Conservation (phyloP, 2,329 filamentous ascomycete genomes). For the Botrytis paeoniae region DNA sequence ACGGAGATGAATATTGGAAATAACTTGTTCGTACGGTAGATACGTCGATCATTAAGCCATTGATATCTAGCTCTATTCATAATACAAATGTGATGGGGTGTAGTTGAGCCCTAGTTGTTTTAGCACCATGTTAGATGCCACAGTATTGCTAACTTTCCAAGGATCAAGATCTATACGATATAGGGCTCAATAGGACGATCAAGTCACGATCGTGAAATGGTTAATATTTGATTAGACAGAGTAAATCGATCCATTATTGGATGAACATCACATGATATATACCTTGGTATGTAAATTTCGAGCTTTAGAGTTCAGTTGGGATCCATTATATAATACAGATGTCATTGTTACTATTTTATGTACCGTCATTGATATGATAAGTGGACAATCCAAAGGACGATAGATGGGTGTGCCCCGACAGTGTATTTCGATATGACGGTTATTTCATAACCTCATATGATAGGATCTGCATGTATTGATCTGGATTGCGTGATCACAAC, state of each 20-base stretch:
- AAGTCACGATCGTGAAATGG: accelerated
- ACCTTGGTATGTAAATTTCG: no score
- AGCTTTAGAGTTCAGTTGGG: neutral
- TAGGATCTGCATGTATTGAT: neutral
- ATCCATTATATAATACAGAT: neutral
- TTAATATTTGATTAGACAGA: accelerated
- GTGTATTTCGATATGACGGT: neutral
- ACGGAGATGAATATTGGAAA: neutral
- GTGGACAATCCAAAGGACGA: no score
- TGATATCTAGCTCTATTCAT: neutral
- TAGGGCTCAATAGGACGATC: neutral
- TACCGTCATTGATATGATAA: neutral
- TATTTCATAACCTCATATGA: neutral
- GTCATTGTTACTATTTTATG: neutral
- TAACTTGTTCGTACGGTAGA: neutral
- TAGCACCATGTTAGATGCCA: neutral
- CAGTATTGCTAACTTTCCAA: neutral
- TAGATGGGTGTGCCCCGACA: neutral
- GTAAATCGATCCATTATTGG: neutral
- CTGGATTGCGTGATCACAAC: neutral
- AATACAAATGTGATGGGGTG: neutral
- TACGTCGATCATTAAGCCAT: neutral
- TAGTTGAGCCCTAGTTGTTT: accelerated
- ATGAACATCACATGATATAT: neutral
- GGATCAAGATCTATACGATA: accelerated